Evolutionary conservation across 139 green algal species (phyloP), one percentile per base, ranked within the genome.

Genomic region (Coelastrella sp.): DNA sequence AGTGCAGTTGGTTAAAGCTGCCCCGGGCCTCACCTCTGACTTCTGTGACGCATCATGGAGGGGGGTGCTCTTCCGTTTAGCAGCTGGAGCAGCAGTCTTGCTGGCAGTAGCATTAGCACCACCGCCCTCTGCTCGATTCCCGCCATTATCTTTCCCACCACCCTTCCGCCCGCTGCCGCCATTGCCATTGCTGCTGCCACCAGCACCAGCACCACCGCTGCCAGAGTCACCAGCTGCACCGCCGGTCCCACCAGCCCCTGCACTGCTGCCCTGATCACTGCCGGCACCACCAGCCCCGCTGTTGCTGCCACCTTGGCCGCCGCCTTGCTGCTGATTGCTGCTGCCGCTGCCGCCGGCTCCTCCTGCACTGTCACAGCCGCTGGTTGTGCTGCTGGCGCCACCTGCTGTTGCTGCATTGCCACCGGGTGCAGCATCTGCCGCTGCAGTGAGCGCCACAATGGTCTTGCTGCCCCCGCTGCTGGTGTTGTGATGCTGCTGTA

Each of bases 21-120:
- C 35, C 35, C 35, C 35, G 35, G 35, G 35, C 19, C 82, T 65
- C 27, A 87, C 68, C 66, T 57, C 84, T 72, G 61, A 73, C 11
- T 25, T 58, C 68, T 82, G 84, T 22, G 84, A 66, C 7, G 84
- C 68, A 14, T 88, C 84, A 88, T 88, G 84, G 20, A 88, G 49
- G 9, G 84, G 68, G 19, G 84, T 88, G 15, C 66, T 80, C 84
- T 88, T 88, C 8, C 84, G 66, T 49, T 82, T 88, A 11, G 84
- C 84, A 17, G 68, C 20, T 8, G 84, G 84, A 57, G 84, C 56
- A 24, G 84, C 84, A 14, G 25, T 59, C 68, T 90, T 90, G 7
- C 22, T 58, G 27, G 73, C 73, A 17, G 57, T 59, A 65, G 85
- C 58, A 27, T 49, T 66, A n/a, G 58, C 58, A 63, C 12, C 58